Conservation (phyloP, 495 filamentous ascomycete species). For the Neurospora sp. region DNA sequence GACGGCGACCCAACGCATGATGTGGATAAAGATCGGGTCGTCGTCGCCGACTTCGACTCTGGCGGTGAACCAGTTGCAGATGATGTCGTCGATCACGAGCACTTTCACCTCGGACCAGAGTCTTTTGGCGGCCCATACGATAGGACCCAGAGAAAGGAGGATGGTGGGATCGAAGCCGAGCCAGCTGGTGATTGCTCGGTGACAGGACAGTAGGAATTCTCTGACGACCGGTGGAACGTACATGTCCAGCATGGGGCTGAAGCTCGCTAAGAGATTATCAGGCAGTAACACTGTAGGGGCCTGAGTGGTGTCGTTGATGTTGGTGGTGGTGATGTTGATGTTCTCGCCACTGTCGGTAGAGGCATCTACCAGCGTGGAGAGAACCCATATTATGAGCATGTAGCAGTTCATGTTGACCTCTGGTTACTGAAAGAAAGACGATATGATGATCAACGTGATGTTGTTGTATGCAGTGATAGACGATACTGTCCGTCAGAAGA, state of each 20-base stretch:
- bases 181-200: constrained; percentile 16
- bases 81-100: constrained; percentile 9
- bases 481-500: neutral
- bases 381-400: neutral
- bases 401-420: neutral
- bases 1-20: constrained; percentile 50
- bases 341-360: neutral
- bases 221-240: constrained; percentile 7
- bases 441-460: neutral
- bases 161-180: constrained; percentile 30
- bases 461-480: neutral
- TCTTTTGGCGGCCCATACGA: constrained; percentile 30
- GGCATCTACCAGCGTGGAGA: neutral
- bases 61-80: constrained; percentile 41
- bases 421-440: neutral
- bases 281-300: constrained; percentile 4
- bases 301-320: constrained; percentile 7
- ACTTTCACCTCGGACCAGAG: constrained; percentile 20
- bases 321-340: constrained; percentile 18
- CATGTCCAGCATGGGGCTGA: constrained; percentile 18
- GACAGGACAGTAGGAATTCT: constrained; percentile 12
- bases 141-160: constrained; percentile 23
- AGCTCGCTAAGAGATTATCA: constrained; percentile 14
- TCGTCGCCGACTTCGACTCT: constrained; percentile 43
- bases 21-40: constrained; percentile 50